phyloP scores from a whole-genome alignment of 257 asterid species.

The Anisodus acutangulus region DNA sequence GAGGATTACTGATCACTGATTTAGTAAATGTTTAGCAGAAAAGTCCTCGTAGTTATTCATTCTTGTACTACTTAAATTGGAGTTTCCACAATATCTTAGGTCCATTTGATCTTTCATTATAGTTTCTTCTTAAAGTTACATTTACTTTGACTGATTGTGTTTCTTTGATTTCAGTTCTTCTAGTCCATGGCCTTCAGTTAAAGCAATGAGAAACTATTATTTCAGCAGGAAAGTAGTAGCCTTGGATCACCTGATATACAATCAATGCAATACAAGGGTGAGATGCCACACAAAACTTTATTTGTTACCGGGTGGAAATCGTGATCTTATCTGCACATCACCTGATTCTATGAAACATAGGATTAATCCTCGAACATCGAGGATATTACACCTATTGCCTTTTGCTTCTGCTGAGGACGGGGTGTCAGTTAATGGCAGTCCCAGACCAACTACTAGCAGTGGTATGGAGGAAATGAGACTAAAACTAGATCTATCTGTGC shows the following conservation, averaged over 20 bases:
- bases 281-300: conserved; percentile 53
- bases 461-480: conserved; percentile 69
- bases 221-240: conserved; percentile 46
- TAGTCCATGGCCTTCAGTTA: conserved; percentile 55
- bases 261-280: conserved; percentile 53
- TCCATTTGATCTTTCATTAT: neutral
- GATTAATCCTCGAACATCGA: conserved; percentile 47
- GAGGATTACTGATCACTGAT: neutral
- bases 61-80: conserved; percentile 2
- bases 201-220: conserved; percentile 49
- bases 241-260: conserved; percentile 47
- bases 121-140: neutral
- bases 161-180: conserved; percentile 65
- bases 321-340: conserved; percentile 43
- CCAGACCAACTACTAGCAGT: conserved; percentile 53
- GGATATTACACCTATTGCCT: conserved; percentile 53
- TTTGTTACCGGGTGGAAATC: conserved; percentile 43
- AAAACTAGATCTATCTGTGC: conserved; percentile 68
- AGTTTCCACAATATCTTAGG: neutral
- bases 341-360: conserved; percentile 46
- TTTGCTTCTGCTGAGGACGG: conserved; percentile 90
- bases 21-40: neutral
- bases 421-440: conserved; percentile 74
- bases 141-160: conserved; percentile 38
- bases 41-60: neutral